Percentiles rank a stretch among this genome's conserved stretches.
Conservation (phyloP, 2,329 filamentous ascomycete genomes). For the Calonectria ilicicola region DNA sequence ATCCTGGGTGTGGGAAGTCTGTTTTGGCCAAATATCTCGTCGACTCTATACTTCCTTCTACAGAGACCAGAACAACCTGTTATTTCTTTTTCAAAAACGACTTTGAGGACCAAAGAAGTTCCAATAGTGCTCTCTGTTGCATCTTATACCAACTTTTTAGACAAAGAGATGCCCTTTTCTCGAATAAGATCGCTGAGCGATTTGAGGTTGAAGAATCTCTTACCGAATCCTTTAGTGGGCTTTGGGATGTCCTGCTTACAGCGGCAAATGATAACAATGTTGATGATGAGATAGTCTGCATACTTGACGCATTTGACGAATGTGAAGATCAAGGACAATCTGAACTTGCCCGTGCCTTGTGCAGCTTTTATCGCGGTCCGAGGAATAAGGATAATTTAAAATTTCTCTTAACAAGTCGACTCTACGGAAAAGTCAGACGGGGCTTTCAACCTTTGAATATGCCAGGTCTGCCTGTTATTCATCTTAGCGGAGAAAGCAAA, state of each 20-base stretch:
- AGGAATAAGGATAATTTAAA: neutral
- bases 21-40: constrained; percentile 53
- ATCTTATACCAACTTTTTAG: constrained; percentile 53
- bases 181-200: constrained; percentile 30
- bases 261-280: constrained; percentile 17
- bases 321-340: constrained; percentile 40
- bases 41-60: constrained; percentile 42
- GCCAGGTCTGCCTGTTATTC: constrained; percentile 22
- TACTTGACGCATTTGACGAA: constrained; percentile 57
- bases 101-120: constrained; percentile 47
- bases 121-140: constrained; percentile 46
- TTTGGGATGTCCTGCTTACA: constrained; percentile 47
- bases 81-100: constrained; percentile 62
- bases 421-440: constrained; percentile 39
- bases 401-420: constrained; percentile 39
- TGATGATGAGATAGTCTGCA: constrained; percentile 43
- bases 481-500: constrained; percentile 35
- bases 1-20: constrained; percentile 59
- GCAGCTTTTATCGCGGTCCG: constrained; percentile 35
- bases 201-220: constrained; percentile 35
- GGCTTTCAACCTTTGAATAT: constrained; percentile 28
- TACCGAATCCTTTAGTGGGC: constrained; percentile 36
- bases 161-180: constrained; percentile 36
- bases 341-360: constrained; percentile 40
- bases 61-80: constrained; percentile 39